phyloP scores from a whole-genome alignment of 768 basidiomycete species.

The Amanita pseudoporphyria region DNA sequence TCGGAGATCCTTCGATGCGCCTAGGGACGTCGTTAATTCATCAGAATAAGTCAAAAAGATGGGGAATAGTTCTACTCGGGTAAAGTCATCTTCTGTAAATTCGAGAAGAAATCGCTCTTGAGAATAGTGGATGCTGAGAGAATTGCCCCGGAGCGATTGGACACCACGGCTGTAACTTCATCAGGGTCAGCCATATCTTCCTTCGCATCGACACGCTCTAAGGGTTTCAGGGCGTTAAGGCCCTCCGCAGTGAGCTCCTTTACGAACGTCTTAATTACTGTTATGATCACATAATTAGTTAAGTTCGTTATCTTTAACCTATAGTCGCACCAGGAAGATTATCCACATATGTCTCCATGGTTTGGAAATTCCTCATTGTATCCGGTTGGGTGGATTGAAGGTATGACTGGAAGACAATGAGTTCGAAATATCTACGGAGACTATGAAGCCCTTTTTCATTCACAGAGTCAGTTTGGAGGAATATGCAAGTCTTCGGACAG shows the following conservation, averaged over 20 bases:
- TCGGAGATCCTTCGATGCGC: conserved; percentile 89
- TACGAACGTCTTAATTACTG: conserved; percentile 93
- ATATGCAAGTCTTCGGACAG: neutral
- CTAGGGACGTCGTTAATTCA: conserved; percentile 23
- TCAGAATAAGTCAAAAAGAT: neutral
- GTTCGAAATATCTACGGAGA: conserved; percentile 74
- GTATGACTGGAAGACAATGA: conserved; percentile 87
- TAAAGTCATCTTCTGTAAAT: conserved; percentile 92
- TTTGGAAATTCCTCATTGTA: conserved; percentile 64
- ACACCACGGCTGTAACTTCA: conserved; percentile 82
- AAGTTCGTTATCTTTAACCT: neutral
- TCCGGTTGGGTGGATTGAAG: conserved; percentile 75
- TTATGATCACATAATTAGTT: neutral
- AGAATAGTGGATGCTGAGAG: conserved; percentile 88
- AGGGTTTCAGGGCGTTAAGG: conserved; percentile 68
- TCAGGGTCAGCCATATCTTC: conserved; percentile 78
- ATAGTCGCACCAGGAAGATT: conserved; percentile 61
- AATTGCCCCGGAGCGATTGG: conserved; percentile 75
- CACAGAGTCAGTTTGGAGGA: neutral
- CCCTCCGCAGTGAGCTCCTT: conserved; percentile 81
- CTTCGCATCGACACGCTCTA: conserved; percentile 59
- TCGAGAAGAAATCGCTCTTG: conserved; percentile 92
- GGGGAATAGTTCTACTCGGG: conserved; percentile 56
- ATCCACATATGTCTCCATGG: conserved; percentile 76
- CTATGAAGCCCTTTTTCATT: conserved; percentile 55